These are phyloP conservation scores for Mycotypha africana DNA, from an alignment of 371 early-diverging fungal genomes.

Conservation along the genomic window DNA sequence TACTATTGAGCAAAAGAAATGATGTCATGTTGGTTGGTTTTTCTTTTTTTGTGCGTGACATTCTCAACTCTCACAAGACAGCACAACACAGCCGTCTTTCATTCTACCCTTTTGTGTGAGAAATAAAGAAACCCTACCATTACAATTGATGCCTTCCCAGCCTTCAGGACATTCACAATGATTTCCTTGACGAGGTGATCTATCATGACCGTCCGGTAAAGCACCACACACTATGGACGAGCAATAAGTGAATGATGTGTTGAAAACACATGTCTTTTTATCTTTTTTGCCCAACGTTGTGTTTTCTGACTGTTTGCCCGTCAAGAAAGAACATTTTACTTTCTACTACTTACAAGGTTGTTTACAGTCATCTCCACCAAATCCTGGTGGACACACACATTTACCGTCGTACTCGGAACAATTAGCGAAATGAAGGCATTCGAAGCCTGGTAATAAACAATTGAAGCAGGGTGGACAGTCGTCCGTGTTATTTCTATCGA, in stretches of 20 bases:
- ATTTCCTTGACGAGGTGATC: conserved; percentile 53
- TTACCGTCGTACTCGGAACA: conserved; percentile 76
- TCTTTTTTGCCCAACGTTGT: too few species aligned
- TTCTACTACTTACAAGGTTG: conserved; percentile 52
- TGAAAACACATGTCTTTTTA: too few species aligned
- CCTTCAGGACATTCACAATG: conserved; percentile 80
- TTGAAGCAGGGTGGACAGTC: conserved; percentile 86
- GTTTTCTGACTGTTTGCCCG: not conserved
- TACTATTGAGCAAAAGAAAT: conserved; percentile 39
- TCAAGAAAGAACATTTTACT: not conserved
- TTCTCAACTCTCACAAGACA: too few species aligned
- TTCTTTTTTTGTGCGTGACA: too few species aligned
- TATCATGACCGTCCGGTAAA: conserved; percentile 57
- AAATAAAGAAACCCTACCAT: conserved; percentile 49
- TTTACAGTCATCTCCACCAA: conserved; percentile 86
- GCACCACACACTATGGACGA: conserved; percentile 55
- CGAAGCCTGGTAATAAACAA: conserved; percentile 68
- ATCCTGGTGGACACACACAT: conserved; percentile 84
- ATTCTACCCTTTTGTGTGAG: not conserved
- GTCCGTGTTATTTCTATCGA: too few species aligned
- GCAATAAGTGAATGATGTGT: not conserved
- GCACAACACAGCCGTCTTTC: too few species aligned
- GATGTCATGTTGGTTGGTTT: not conserved
- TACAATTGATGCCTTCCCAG: conserved; percentile 91
- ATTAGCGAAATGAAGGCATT: conserved; percentile 75